Base-by-base conservation (phyloP, 106 monocot genomes). In the Acorus gramineus region DNA sequence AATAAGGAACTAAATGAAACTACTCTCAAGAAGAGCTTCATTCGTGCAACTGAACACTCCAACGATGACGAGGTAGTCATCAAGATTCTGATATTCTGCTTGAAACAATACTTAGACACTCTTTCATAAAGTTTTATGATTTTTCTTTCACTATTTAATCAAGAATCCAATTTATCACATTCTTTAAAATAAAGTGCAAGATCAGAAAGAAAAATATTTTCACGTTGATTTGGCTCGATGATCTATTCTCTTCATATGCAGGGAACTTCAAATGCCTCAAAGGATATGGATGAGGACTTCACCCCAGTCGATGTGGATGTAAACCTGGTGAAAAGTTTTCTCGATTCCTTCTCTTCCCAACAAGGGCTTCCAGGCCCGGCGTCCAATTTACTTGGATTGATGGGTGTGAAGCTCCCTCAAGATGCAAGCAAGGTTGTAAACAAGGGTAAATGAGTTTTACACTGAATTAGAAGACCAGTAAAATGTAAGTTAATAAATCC, bases 321-420 rank as follows among this genome's bases (percentile, higher is more conserved):
- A 5, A 98, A 98, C 73, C 84, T 98, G 7, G 79, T 98, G 46
- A 74, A 92, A 58, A 87, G 82, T 63, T 66, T 98, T n/a, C 79
- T 98, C 4, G 92, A 98, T 8, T 98, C 98, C 3, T 92, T 78
- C 57, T 77, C 88, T 62, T 88, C 88, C 52, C 92, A 98, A 71
- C 79, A 89, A 81, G 98, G 98, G 53, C 98, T 98, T 66, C 85
- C 98, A 2, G 98, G 98, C 14, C 98, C 98, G 43, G 85, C 98
- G 67, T 98, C 98, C 12, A 98, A 92, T 75, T 63, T 98, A 57
- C 88, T 98, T n/a, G 98, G 88, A 6, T 79, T 92, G 10, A 89
- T 92, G 85, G 98, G 98, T 53, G 69, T 98, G 50, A 79, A 85
- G 11, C 52, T 92, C 5, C 98, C 92, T 3, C 76, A 73, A 8